Evolutionary conservation across 2,329 filamentous ascomycete species (phyloP), one percentile per base, ranked within the genome.

Genomic region (Calonectria honghensis): DNA sequence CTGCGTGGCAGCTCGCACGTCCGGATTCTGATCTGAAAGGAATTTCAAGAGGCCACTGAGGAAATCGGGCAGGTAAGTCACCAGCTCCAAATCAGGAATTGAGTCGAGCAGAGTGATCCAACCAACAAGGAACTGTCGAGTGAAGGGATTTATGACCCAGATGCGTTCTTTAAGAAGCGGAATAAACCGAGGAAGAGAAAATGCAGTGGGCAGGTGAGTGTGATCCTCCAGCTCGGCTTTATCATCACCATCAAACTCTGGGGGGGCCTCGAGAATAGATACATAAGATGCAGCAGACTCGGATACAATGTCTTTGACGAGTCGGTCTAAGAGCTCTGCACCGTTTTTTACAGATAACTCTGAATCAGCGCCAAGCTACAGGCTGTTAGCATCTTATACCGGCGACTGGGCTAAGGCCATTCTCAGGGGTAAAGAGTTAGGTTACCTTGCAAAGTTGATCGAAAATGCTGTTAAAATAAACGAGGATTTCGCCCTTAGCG

Each of bases 401-500:
- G n/a, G 50, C 20, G 20, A 35, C n/a, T 35, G 11, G 10, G 27
- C 39, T 14, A 64, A 11, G 10, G 24, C 14, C 9, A 24, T 27
- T 39, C 4, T 39, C n/a, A 10, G 9, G 24, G 3, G 16, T 16
- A n/a, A 2, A 61, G 35, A 37, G 35, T 68, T 78, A 11, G 20
- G 16, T 20, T 87, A 97, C 96, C 91, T 98, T 98, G 88, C 96
- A 98, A 70, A 99, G 88, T 29, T 97, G 96, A 87, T 99, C 97
- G 83, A 99, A 99, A 77, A 99, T 97, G 81, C 97, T 94, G 86
- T 99, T 99, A 86, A 99, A 99, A 88, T 98, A 99, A 51, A 97
- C 91, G 78, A 99, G 86, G 27, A 99, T 97, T 86, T 99, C 97
- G 48, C 97, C 97, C 86, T 99, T 99, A 75, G 96, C 97, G 63